Evolutionary conservation across 2,329 filamentous ascomycete genomes (phyloP), one percentile per base, ranked within the genome.

Genomic region (Neurospora sp.): DNA sequence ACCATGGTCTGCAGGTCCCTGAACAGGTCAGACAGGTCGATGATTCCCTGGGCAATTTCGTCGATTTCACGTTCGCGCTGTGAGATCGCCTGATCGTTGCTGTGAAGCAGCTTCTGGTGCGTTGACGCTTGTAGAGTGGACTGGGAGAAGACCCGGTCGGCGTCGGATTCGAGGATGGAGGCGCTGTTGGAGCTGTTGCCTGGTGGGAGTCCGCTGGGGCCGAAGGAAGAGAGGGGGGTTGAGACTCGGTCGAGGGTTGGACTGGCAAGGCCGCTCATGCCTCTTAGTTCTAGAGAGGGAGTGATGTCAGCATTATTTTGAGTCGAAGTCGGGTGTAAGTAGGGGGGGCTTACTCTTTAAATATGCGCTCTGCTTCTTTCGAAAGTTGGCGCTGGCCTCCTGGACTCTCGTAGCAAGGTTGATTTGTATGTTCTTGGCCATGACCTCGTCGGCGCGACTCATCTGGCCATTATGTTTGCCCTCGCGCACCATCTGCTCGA

Each of bases 321-420:
- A 69, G 46, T n/a, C 68, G 4, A 62, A 33, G 7, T 62, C 42
- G 4, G 9, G 42, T 19, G 9, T 13, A 23, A 62, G 42, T 17
- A 1, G 39, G 42, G n/a, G n/a, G 2, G 71, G 75, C 81, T 71
- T 84, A 97, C 93, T 97, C 82, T 96, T 97, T 68, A 99, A 82
- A 81, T 99, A 99, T 68, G 91, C 91, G 78, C 94, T 95, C 83
- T 99, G 96, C 83, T 97, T 98, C 85, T 98, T 99, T 77, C 96
- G 88, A 79, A 99, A 99, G 73, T 87, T 86, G 38, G 96, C 91
- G 82, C 94, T 97, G 67, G 93, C 91, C 75, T 98, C 94, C 80
- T 97, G 94, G 0, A 98, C 93, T 72, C 93, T 86, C 1, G 92
- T 86, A 0, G 96, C 96, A 46, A 98, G 85, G 17, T 92, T 96